Conservation (phyloP, 495 filamentous ascomycete genomes). For the Lophiotrema nucula region DNA sequence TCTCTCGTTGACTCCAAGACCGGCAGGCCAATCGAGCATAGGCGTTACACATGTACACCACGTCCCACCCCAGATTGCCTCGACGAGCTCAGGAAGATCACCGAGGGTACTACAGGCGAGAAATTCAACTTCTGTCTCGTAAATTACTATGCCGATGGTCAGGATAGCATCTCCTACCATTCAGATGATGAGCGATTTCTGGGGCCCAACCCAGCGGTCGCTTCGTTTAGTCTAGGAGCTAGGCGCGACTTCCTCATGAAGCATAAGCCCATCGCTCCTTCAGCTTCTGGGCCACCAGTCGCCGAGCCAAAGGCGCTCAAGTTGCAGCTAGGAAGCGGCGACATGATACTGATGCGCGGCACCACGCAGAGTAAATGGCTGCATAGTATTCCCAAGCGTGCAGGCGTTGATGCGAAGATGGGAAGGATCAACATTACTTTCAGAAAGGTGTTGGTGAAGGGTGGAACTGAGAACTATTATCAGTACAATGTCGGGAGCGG, state of each 20-base stretch:
- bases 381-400: slow-evolving; percentile 72
- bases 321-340: slow-evolving; percentile 59
- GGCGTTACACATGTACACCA: slow-evolving; percentile 57
- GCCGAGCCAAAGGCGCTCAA: slow-evolving; percentile 51
- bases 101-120: slow-evolving; percentile 58
- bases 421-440: slow-evolving; percentile 79
- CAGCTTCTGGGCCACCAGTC: slow-evolving; percentile 20
- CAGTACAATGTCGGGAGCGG: slow-evolving; percentile 72
- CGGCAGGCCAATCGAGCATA: slow-evolving; percentile 40
- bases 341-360: slow-evolving; percentile 72
- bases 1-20: slow-evolving; percentile 50
- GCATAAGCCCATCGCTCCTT: slow-evolving; percentile 53
- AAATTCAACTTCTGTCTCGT: slow-evolving; percentile 73
- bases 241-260: slow-evolving; percentile 69
- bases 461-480: slow-evolving; percentile 71
- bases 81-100: slow-evolving; percentile 52
- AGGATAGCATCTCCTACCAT: slow-evolving; percentile 72
- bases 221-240: slow-evolving; percentile 66
- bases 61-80: slow-evolving; percentile 68
- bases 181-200: slow-evolving; percentile 76
- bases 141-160: slow-evolving; percentile 71
- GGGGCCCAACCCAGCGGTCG: slow-evolving; percentile 63
- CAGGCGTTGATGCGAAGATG: slow-evolving; percentile 52
- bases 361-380: slow-evolving; percentile 68
- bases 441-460: slow-evolving; percentile 60